phyloP scores from a whole-genome alignment of 176 grass and related monocot species.

The Metroxylon sagu region DNA sequence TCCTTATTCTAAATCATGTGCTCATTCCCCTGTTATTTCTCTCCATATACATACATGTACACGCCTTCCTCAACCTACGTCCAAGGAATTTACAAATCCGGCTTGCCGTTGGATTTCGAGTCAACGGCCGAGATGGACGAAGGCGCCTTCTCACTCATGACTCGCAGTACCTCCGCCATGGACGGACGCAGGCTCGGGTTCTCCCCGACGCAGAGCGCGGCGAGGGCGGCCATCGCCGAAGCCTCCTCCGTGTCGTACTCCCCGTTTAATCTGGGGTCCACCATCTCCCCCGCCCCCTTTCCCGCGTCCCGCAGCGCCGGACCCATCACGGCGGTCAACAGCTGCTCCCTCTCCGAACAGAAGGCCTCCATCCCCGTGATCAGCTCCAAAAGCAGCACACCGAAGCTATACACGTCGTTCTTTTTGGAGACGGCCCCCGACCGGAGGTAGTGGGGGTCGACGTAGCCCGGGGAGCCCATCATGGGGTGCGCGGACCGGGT shows the following conservation, averaged over 20 bases:
- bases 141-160: conserved; percentile 26
- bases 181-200: conserved; percentile 60
- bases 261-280: conserved; percentile 41
- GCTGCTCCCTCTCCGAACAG: conserved; percentile 43
- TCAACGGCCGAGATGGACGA: conserved; percentile 34
- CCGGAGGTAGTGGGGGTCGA: conserved; percentile 94
- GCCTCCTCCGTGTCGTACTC: conserved; percentile 43
- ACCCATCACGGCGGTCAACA: conserved; percentile 41
- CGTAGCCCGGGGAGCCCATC: conserved; percentile 79
- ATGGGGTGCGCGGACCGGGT: conserved; percentile 8
- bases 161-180: conserved; percentile 59
- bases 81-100: no score
- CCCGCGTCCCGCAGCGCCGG: conserved; percentile 24
- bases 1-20: no score
- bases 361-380: conserved; percentile 84
- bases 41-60: no score
- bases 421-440: conserved; percentile 85
- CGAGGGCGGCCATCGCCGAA: conserved; percentile 23
- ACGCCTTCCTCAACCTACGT: no score
- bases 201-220: conserved; percentile 43
- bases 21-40: no score
- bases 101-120: conserved; percentile 20
- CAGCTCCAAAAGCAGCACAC: conserved; percentile 80
- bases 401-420: conserved; percentile 95
- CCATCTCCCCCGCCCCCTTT: conserved; percentile 14